Evolutionary conservation across 495 filamentous ascomycete genomes (phyloP), one percentile per base, ranked within the genome.

Genomic region (Hypoxylon cercidicola): DNA sequence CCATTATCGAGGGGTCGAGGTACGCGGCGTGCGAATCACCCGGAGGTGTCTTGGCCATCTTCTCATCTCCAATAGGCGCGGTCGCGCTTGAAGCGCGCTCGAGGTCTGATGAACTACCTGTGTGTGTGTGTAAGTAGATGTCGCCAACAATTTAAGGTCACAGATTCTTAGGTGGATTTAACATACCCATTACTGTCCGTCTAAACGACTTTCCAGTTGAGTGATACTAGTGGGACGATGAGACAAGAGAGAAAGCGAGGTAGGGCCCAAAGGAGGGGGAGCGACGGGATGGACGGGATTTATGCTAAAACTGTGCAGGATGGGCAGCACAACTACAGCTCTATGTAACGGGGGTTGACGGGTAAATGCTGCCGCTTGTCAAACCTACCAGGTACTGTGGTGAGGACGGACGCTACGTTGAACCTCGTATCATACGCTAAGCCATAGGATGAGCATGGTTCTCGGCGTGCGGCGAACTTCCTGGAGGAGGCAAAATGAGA

Each of bases 1-100:
- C 75, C 69, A 77, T 76, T 49, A 72, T 37, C 18, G 59, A 55
- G 9, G 74, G 69, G 65, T 78, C 23, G 40, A 69, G 55, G 41
- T 69, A 74, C 10, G 71, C 15, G 53, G 64, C 58, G 50, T 66
- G 71, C 7, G 55, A 34, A 58, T 72, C 71, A n/a, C 56, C 65
- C 0, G 62, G 53, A 32, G 71, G 60, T 11, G 69, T 67, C 41
- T 56, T 65, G 1, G 58, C 16, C 48, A 60, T 50, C 56, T 72
- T 74, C 60, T 74, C 68, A n/a, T 73, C 71, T 8, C 37, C 64
- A 28, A 57, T 41, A 9, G 68, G 47, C 28, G 60, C 51, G 4
- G 16, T 32, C 30, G 50, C 44, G 50, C 57, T 30, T 23, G 50
- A 66, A 19, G 34, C 34, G 28, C 64, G 64, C 35, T 64, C 57